Evolutionary conservation across 768 basidiomycete species (phyloP).

Genomic region (Cubamyces lactineus): DNA sequence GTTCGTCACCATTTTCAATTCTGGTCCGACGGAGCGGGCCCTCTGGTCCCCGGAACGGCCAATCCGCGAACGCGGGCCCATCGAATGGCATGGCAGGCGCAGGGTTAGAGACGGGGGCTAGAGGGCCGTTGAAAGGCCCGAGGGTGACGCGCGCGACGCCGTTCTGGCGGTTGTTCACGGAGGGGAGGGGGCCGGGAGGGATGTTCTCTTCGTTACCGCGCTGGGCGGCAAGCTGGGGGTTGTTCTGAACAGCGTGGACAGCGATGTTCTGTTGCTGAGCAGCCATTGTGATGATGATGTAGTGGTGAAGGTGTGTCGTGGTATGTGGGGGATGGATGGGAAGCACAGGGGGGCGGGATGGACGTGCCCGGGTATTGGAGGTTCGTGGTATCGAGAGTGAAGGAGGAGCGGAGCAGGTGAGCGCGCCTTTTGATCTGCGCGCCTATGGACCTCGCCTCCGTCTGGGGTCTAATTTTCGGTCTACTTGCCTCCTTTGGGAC

Average conservation of each 20-base stretch:
- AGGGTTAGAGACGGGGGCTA: neutral
- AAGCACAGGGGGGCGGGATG: neutral
- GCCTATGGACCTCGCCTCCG: neutral
- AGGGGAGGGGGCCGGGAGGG: neutral
- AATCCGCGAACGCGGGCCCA: too few relatives aligned
- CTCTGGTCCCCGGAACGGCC: neutral
- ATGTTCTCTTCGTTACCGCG: slow-evolving; percentile 7
- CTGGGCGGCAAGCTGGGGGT: neutral
- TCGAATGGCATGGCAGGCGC: neutral
- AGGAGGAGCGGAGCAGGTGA: neutral
- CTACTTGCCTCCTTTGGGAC: slow-evolving; percentile 1
- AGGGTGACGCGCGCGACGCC: neutral
- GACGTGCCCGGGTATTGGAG: neutral
- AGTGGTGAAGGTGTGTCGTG: neutral
- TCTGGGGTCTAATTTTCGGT: neutral
- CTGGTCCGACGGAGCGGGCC: neutral
- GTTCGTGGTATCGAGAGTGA: neutral
- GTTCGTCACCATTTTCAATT: neutral
- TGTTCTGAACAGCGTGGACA: neutral
- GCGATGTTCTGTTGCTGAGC: neutral
- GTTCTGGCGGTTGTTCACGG: neutral
- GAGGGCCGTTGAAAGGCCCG: neutral
- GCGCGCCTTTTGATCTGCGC: slow-evolving; percentile 1
- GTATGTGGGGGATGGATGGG: neutral
- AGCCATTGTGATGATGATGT: neutral